Percentiles rank a stretch among this genome's conserved stretches.
These are phyloP conservation scores for Liquidambar formosana DNA, from an alignment of 164 flowering plant species.

Conservation along the genomic window DNA sequence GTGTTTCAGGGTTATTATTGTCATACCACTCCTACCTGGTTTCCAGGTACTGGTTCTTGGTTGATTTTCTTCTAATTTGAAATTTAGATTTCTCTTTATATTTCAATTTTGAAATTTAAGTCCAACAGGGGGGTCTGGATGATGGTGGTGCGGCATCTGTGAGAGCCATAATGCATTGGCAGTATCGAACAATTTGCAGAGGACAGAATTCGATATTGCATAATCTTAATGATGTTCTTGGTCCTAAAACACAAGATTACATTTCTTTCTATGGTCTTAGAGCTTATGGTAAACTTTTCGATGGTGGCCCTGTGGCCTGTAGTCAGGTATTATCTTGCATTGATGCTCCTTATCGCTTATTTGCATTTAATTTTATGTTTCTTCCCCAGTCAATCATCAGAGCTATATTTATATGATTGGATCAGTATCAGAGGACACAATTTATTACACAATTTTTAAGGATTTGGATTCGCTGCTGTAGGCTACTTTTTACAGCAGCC, in stretches of 20 bases:
- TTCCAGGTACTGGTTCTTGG: conserved; percentile 69
- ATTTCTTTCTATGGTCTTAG: conserved; percentile 96
- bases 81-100: neutral
- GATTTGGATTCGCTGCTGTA: no score
- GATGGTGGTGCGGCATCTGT: conserved; percentile 99
- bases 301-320: conserved; percentile 79
- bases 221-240: conserved; percentile 75
- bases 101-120: neutral
- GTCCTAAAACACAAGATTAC: conserved; percentile 80
- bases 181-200: conserved; percentile 93
- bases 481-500: no score
- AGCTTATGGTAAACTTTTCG: conserved; percentile 77
- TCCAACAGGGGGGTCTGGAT: conserved; percentile 88
- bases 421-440: no score
- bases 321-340: conserved; percentile 66
- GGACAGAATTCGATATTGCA: conserved; percentile 81
- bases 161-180: conserved; percentile 99
- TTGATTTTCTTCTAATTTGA: neutral
- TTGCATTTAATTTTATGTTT: neutral
- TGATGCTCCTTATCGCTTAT: neutral
- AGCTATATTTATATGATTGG: no score
- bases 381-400: neutral
- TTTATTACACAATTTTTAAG: no score
- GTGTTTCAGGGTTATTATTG: conserved; percentile 83
- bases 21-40: conserved; percentile 94